Conservation (phyloP, 805 yeast species). For the Barnettozyma pratensis region DNA sequence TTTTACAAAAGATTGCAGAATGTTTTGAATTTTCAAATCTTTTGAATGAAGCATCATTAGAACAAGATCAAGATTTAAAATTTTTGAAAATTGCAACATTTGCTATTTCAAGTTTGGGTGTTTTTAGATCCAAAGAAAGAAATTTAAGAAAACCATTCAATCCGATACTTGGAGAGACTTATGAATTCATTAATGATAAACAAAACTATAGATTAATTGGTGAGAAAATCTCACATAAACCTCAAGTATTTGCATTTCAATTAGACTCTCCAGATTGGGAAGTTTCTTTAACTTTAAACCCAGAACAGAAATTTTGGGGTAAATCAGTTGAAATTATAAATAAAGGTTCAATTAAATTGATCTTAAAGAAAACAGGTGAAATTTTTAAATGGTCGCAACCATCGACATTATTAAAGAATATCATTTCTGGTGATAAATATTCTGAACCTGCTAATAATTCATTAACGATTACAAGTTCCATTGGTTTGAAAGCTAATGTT, state of each 20-base stretch:
- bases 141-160: constrained; percentile 87
- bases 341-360: constrained; percentile 61
- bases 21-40: constrained; percentile 69
- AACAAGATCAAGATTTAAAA: constrained; percentile 47
- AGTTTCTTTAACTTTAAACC: constrained; percentile 55
- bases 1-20: constrained; percentile 77
- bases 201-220: constrained; percentile 65
- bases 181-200: constrained; percentile 82
- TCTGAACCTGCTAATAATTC: constrained; percentile 71
- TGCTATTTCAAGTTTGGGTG: constrained; percentile 70
- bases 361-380: constrained; percentile 58
- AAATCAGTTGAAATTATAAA: constrained; percentile 81
- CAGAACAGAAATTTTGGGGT: constrained; percentile 92
- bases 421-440: constrained; percentile 93
- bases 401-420: constrained; percentile 72
- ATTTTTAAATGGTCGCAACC: constrained; percentile 77
- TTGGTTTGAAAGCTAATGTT: constrained; percentile 64
- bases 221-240: constrained; percentile 87
- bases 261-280: constrained; percentile 75
- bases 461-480: constrained; percentile 59
- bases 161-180: constrained; percentile 92
- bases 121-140: constrained; percentile 69
- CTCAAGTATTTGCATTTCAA: constrained; percentile 76
- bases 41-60: constrained; percentile 52
- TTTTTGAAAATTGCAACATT: constrained; percentile 71